phyloP scores from a whole-genome alignment of 2,329 filamentous ascomycete species.

The Beauveria pseudobassiana region DNA sequence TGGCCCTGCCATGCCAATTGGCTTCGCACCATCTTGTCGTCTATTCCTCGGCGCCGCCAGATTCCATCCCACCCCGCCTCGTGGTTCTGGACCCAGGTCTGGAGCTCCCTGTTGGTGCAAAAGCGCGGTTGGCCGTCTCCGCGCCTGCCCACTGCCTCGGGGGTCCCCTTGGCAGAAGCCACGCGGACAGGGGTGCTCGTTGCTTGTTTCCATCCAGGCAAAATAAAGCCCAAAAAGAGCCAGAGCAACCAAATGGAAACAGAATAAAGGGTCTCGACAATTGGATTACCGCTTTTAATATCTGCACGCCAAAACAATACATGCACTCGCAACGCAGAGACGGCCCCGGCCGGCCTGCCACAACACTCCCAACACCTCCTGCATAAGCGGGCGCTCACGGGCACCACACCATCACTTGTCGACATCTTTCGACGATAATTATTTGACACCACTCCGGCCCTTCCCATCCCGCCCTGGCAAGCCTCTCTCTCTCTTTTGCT shows the following conservation, averaged over 20 bases:
- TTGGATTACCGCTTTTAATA: not conserved
- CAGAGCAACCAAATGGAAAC: not conserved
- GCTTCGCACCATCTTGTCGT: not conserved
- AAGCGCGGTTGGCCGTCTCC: not conserved
- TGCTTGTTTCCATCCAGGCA: too few relatives aligned
- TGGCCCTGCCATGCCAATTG: not conserved
- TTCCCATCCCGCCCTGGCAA: not conserved
- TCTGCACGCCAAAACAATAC: not conserved
- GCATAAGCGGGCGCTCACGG: conserved; percentile 5
- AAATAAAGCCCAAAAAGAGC: not conserved
- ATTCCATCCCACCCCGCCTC: not conserved
- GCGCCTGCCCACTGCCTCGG: not conserved
- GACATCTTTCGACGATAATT: too few relatives aligned
- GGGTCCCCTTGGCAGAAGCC: not conserved
- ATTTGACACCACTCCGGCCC: not conserved
- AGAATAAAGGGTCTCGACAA: not conserved
- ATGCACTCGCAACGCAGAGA: not conserved
- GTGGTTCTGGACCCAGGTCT: not conserved
- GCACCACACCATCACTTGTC: not conserved
- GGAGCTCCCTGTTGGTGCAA: not conserved
- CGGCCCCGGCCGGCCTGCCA: not conserved
- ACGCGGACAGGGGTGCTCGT: not conserved
- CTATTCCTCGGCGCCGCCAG: not conserved
- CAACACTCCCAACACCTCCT: not conserved
- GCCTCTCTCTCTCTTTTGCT: not conserved